Conservation (phyloP, 2,329 filamentous ascomycete genomes). For the Lachnellula occidentalis region DNA sequence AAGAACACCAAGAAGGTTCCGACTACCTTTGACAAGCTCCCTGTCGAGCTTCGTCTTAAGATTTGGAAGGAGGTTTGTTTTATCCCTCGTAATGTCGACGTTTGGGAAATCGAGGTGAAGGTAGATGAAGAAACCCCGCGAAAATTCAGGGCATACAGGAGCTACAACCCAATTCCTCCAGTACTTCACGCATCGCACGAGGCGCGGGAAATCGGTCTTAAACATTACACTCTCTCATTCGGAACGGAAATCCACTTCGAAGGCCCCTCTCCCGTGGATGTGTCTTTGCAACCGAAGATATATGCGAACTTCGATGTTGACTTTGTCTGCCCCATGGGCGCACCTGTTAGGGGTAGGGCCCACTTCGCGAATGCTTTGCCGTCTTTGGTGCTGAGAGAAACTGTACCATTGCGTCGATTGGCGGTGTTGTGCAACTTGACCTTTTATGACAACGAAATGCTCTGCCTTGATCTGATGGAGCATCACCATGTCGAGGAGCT, state of each 20-base stretch:
- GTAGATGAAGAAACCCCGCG: background rate
- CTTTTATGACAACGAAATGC: background rate
- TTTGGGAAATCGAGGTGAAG: background rate
- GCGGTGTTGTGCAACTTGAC: too few relatives aligned
- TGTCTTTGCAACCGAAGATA: background rate
- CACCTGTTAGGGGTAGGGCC: background rate
- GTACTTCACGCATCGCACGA: background rate
- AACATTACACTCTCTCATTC: background rate
- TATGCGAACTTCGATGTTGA: background rate
- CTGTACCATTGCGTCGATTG: too few relatives aligned
- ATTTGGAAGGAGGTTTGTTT: background rate
- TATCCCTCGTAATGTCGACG: background rate
- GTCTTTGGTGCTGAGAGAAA: too few relatives aligned
- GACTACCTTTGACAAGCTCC: background rate
- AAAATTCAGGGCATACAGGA: background rate
- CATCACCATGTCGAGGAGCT: background rate
- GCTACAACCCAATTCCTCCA: background rate
- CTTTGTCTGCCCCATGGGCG: background rate
- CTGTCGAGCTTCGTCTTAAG: background rate
- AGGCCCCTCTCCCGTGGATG: background rate
- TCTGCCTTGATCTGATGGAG: background rate
- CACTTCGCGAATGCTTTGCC: too few relatives aligned
- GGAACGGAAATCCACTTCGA: background rate
- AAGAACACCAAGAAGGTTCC: too few relatives aligned
- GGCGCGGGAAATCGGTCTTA: background rate